Evolutionary conservation across 768 basidiomycete species (phyloP).

Genomic region (Pulveroboletus sp.): DNA sequence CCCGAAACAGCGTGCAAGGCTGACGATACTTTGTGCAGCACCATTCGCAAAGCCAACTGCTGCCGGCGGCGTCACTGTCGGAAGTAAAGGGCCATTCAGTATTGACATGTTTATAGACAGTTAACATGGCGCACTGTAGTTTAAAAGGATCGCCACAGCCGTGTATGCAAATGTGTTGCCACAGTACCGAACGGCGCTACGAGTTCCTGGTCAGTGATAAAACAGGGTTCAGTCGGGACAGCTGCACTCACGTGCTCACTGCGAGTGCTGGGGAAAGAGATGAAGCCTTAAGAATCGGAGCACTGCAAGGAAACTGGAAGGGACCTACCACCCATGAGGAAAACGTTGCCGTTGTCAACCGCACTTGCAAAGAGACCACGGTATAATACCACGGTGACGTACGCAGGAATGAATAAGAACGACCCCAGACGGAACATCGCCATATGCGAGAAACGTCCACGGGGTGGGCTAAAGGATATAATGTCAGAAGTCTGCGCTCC

Average conservation of each 20-base stretch:
- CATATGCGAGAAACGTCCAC: conserved; percentile 78
- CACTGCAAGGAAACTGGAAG: background rate
- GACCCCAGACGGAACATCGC: conserved; percentile 90
- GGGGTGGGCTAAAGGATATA: conserved; percentile 59
- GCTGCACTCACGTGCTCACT: conserved; percentile 68
- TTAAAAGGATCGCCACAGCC: conserved; percentile 80
- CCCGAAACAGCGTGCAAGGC: conserved; percentile 86
- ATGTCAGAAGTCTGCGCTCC: conserved; percentile 4
- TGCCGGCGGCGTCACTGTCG: conserved; percentile 81
- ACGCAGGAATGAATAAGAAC: conserved; percentile 83
- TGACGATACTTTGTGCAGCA: conserved; percentile 92
- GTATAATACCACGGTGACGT: conserved; percentile 73
- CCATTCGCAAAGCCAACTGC: conserved; percentile 93
- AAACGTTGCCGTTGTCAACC: conserved; percentile 62
- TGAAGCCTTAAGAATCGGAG: conserved; percentile 1
- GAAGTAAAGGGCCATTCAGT: background rate
- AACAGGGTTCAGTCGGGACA: background rate
- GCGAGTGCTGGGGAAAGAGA: conserved; percentile 49
- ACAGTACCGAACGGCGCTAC: conserved; percentile 81
- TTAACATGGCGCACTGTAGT: conserved; percentile 58
- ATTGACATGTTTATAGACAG: background rate
- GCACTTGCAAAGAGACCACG: conserved; percentile 69
- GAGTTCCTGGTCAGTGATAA: background rate
- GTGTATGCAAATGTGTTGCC: conserved; percentile 90
- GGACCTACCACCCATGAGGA: conserved; percentile 76